A percentile compares a stretch with the other conserved stretches of the same genome.
phyloP scores from a whole-genome alignment of 1,284 basidiomycete species.

The Xanthoconium separans region DNA sequence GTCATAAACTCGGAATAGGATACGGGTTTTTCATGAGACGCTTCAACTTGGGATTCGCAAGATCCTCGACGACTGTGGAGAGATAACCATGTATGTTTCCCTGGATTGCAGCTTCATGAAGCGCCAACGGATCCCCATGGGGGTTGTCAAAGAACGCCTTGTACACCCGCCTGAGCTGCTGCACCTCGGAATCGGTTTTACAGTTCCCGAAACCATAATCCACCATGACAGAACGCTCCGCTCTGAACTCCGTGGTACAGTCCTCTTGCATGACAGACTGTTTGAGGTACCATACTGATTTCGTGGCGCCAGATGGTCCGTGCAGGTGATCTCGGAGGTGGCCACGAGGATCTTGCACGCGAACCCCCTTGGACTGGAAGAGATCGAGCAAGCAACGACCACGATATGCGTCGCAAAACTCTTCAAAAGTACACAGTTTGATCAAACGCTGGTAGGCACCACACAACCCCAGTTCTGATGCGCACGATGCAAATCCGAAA shows the following conservation, averaged over 20 bases:
- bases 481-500: conserved; percentile 6
- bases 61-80: conserved; percentile 1
- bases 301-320: neutral
- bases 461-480: neutral
- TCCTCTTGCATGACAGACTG: neutral
- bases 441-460: neutral
- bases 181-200: conserved; percentile 1
- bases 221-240: neutral
- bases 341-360: neutral
- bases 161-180: conserved; percentile 7
- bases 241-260: neutral
- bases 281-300: conserved; percentile 7
- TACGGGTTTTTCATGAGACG: conserved; percentile 6
- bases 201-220: conserved; percentile 7
- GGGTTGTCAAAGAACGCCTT: conserved; percentile 2
- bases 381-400: neutral
- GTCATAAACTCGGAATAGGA: conserved; percentile 5
- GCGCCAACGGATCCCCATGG: conserved; percentile 1
- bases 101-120: conserved; percentile 7
- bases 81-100: conserved; percentile 3
- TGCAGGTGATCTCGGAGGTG: conserved; percentile 2
- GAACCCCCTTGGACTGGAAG: conserved; percentile 4
- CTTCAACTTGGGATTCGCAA: conserved; percentile 1
- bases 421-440: neutral
- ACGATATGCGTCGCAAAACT: conserved; percentile 3